These are phyloP conservation scores for Lumnitzera littorea DNA, from an alignment of 345 rosid genomes.

Conservation along the genomic window DNA sequence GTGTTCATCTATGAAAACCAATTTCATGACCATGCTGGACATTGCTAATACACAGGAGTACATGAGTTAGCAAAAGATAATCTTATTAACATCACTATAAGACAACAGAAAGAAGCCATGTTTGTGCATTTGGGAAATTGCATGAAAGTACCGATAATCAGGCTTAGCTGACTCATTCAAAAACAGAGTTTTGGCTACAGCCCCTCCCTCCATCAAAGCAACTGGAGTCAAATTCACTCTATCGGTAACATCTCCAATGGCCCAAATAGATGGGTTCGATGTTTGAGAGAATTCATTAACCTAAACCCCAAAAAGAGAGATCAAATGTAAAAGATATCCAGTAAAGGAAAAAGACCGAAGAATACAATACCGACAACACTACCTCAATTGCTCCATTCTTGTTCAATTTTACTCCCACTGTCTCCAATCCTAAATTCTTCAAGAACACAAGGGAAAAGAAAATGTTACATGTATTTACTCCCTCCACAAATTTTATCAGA, in stretches of 20 bases:
- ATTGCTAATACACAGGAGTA: too few relatives aligned
- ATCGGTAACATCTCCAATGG: conserved; percentile 96
- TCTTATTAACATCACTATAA: neutral
- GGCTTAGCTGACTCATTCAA: conserved; percentile 80
- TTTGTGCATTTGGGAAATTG: neutral
- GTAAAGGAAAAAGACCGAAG: neutral
- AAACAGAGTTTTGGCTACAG: conserved; percentile 82
- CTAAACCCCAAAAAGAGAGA: conserved; percentile 29
- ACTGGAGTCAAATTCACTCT: conserved; percentile 95
- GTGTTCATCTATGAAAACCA: too few relatives aligned
- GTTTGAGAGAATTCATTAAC: conserved; percentile 86
- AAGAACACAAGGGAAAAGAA: neutral
- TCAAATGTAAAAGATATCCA: conserved; percentile 4
- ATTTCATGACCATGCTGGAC: too few relatives aligned
- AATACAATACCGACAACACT: conserved; percentile 6
- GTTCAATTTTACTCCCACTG: conserved; percentile 59
- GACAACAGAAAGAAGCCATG: neutral
- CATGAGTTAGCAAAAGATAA: too few relatives aligned
- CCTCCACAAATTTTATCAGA: too few relatives aligned
- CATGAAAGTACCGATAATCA: conserved; percentile 53
- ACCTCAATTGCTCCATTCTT: conserved; percentile 95
- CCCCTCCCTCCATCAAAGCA: conserved; percentile 98
- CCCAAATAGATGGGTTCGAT: conserved; percentile 91
- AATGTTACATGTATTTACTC: too few relatives aligned
- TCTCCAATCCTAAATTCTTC: conserved; percentile 91